Evolutionary conservation across 2,329 filamentous ascomycete genomes (phyloP).

Genomic region (Paecilomyces variotii): DNA sequence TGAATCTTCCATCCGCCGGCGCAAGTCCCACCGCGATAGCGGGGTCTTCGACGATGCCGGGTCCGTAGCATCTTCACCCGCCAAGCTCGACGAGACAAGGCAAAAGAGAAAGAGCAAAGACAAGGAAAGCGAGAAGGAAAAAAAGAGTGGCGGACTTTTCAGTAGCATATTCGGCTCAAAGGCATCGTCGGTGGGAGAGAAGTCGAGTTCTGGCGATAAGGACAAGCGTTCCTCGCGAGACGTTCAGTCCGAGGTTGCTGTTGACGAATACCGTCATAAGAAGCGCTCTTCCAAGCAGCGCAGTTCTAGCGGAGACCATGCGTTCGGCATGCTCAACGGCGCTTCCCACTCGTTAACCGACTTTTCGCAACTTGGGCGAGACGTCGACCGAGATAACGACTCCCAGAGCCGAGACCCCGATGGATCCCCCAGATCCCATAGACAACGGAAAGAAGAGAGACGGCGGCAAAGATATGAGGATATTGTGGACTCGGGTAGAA

Average conservation of each 20-base stretch:
- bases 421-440: conserved; percentile 25
- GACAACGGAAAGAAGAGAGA: conserved; percentile 26
- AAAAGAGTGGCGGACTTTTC: conserved; percentile 25
- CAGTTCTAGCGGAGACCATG: conserved; percentile 37
- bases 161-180: conserved; percentile 30
- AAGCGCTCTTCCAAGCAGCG: conserved; percentile 35
- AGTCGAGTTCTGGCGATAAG: not conserved
- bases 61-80: conserved; percentile 27
- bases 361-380: conserved; percentile 41
- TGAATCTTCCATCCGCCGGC: not conserved
- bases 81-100: conserved; percentile 21
- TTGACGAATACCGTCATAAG: conserved; percentile 33
- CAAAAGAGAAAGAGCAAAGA: conserved; percentile 25
- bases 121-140: conserved; percentile 19
- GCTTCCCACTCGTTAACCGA: conserved; percentile 42
- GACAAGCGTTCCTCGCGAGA: conserved; percentile 17
- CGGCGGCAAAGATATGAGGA: conserved; percentile 30
- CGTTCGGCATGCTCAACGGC: conserved; percentile 24
- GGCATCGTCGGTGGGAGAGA: not conserved
- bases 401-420: conserved; percentile 29
- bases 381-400: conserved; percentile 28
- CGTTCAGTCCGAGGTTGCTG: conserved; percentile 27
- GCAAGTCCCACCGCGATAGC: conserved; percentile 5
- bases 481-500: conserved; percentile 24
- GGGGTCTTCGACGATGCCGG: conserved; percentile 28